These are phyloP conservation scores for Paspalum vaginatum DNA, from an alignment of 176 grass and related monocot genomes.

Conservation along the genomic window DNA sequence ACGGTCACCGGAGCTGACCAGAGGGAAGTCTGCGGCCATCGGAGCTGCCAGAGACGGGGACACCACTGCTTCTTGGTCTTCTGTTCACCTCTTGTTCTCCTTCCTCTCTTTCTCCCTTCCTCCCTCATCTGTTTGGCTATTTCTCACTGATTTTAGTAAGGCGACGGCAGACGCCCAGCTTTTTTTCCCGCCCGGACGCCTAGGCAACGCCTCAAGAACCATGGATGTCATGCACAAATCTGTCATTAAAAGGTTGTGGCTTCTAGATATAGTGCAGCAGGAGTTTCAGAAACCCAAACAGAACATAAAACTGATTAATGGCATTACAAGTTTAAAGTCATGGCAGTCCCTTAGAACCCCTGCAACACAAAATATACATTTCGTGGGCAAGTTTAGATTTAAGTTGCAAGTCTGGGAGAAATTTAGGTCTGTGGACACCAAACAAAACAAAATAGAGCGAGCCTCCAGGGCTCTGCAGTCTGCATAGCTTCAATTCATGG, in stretches of 20 bases:
- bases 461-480: neutral
- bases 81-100: too few relatives aligned
- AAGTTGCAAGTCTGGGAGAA: neutral
- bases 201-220: too few relatives aligned
- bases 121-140: too few relatives aligned
- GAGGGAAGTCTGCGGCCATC: too few relatives aligned
- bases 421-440: constrained; percentile 23
- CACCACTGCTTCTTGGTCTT: too few relatives aligned
- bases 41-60: too few relatives aligned
- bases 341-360: neutral
- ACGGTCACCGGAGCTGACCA: too few relatives aligned
- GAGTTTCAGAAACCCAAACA: constrained; percentile 4
- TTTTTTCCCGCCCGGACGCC: too few relatives aligned
- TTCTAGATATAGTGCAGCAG: neutral
- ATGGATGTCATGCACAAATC: neutral
- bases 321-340: neutral
- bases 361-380: neutral
- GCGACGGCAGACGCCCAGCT: too few relatives aligned
- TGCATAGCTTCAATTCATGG: neutral
- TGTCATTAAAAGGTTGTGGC: neutral
- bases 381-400: neutral
- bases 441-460: constrained; percentile 18
- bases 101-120: too few relatives aligned
- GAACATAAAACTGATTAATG: constrained; percentile 8
- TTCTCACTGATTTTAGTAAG: too few relatives aligned